Evolutionary conservation across 2,329 filamentous ascomycete species (phyloP).

Genomic region (Colletotrichum sp.): DNA sequence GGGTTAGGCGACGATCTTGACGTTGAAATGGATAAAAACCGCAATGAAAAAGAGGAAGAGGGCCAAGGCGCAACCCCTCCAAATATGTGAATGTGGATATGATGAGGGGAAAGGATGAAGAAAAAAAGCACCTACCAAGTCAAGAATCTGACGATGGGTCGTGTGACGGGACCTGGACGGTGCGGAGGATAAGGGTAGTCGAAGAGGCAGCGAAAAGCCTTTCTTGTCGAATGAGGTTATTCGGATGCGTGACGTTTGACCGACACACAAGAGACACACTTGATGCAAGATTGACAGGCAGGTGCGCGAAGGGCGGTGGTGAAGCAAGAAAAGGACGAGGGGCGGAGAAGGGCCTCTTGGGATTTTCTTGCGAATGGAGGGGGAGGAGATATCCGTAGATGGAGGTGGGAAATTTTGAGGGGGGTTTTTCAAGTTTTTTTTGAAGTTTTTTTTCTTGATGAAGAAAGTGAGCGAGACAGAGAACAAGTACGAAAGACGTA

Average conservation of each 20-base stretch:
- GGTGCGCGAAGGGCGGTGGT: constrained; percentile 21
- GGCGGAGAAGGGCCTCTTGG: neutral
- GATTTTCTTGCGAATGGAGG: constrained; percentile 19
- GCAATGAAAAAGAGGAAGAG: neutral
- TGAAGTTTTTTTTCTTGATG: constrained; percentile 56
- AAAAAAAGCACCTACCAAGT: constrained; percentile 12
- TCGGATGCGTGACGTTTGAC: constrained; percentile 22
- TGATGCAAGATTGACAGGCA: constrained; percentile 19
- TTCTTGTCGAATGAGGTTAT: constrained; percentile 8
- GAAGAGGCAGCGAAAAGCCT: constrained; percentile 6
- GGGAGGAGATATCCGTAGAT: constrained; percentile 19
- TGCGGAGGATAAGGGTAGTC: constrained; percentile 2
- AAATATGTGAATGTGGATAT: neutral
- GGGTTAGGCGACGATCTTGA: neutral
- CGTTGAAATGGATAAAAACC: neutral
- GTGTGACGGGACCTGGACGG: constrained; percentile 5
- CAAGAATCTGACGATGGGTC: constrained; percentile 18
- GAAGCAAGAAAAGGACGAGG: constrained; percentile 19
- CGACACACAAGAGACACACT: constrained; percentile 22
- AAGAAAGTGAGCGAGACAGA: constrained; percentile 64
- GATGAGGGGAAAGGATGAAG: neutral
- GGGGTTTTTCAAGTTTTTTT: constrained; percentile 66
- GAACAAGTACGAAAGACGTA: constrained; percentile 64
- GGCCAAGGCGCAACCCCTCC: neutral
- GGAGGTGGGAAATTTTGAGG: constrained; percentile 33